These are phyloP conservation scores for Halophytophthora batemanensis DNA, from an alignment of 352 stramenopile species.

Conservation along the genomic window DNA sequence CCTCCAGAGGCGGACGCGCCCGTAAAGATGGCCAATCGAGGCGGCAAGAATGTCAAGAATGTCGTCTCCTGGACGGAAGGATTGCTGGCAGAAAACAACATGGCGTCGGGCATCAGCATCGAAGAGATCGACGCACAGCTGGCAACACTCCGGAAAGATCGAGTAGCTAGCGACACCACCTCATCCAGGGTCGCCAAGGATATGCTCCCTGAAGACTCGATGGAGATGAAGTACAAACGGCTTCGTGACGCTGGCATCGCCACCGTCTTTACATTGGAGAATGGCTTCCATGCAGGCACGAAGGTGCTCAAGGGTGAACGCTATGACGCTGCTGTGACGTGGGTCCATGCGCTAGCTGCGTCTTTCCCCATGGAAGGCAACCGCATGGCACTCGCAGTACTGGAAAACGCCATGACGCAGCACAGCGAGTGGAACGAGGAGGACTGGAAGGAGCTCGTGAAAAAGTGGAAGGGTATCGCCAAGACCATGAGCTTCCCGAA, in stretches of 20 bases:
- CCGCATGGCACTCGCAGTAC: conserved; percentile 36
- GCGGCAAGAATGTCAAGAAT: conserved; percentile 30
- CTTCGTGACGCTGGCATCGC: conserved; percentile 68
- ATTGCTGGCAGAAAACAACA: conserved; percentile 43
- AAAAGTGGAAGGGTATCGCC: conserved; percentile 51
- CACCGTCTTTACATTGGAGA: conserved; percentile 66
- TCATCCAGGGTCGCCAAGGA: conserved; percentile 8
- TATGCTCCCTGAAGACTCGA: conserved; percentile 37
- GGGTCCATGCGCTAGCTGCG: conserved; percentile 52
- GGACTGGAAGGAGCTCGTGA: conserved; percentile 62
- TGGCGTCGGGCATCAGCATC: conserved; percentile 47
- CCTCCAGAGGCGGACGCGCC: conserved; percentile 27
- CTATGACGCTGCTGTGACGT: conserved; percentile 61
- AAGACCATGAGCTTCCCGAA: conserved; percentile 51
- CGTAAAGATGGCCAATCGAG: conserved; percentile 25
- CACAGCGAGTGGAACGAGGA: conserved; percentile 44
- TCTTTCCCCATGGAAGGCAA: conserved; percentile 73
- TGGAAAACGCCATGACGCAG: conserved; percentile 37
- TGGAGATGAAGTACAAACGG: conserved; percentile 63
- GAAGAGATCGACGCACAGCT: conserved; percentile 47
- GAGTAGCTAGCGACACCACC: conserved; percentile 15
- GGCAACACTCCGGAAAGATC: conserved; percentile 44
- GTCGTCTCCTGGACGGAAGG: conserved; percentile 70
- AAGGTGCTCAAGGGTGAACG: conserved; percentile 59
- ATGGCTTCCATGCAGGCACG: conserved; percentile 66